Evolutionary conservation across 768 basidiomycete species (phyloP).

Genomic region (Podaxis pistillaris): DNA sequence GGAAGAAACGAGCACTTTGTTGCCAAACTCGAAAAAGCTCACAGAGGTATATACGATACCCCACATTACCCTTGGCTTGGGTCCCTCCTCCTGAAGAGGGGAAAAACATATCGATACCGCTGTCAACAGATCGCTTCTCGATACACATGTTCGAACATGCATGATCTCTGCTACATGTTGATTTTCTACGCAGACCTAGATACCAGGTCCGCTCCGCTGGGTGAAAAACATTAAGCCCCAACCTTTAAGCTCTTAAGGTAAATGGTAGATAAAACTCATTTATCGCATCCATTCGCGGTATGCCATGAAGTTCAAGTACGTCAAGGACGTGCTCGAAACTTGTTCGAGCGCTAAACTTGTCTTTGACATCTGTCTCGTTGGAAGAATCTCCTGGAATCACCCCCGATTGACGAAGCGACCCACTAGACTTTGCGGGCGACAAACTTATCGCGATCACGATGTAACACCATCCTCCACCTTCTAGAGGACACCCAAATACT

Average conservation of each 20-base stretch:
- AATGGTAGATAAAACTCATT: not conserved
- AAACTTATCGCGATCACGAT: not conserved
- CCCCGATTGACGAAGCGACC: not conserved
- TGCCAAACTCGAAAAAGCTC: not conserved
- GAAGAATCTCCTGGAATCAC: not conserved
- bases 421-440: not conserved
- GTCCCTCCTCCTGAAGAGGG: not conserved
- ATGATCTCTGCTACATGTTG: not conserved
- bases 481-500: not conserved
- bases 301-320: no score
- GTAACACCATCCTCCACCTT: not conserved
- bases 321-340: no score
- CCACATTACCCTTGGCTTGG: not conserved
- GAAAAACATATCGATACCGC: not conserved
- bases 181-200: not conserved
- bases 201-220: not conserved
- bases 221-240: not conserved
- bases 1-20: not conserved
- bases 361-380: not conserved
- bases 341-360: no score
- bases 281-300: no score
- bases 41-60: not conserved
- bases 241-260: not conserved
- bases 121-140: constrained; percentile 6
- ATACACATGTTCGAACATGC: constrained; percentile 3